Evolutionary conservation across 192 early-diverging fungal species (phyloP).

Genomic region (Backusella parvicylindrica): DNA sequence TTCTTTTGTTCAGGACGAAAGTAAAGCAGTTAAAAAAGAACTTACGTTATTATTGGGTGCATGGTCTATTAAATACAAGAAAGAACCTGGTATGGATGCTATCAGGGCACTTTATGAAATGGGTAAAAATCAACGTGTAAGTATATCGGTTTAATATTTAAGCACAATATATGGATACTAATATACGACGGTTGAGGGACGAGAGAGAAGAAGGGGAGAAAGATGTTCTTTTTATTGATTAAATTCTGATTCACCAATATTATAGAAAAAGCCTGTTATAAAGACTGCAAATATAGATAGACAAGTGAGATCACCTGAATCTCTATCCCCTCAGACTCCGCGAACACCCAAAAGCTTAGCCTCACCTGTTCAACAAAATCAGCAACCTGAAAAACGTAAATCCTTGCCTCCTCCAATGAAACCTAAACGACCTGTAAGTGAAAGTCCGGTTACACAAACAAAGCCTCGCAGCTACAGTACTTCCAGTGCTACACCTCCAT

Average conservation of each 20-base stretch:
- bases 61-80: slow-evolving; percentile 33
- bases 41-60: slow-evolving; percentile 24
- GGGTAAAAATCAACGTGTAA: slow-evolving; percentile 9
- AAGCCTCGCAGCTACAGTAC: background rate
- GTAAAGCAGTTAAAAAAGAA: slow-evolving; percentile 17
- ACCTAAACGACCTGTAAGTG: slow-evolving; percentile 5
- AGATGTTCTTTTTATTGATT: background rate
- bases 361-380: background rate
- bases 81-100: slow-evolving; percentile 21
- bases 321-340: background rate
- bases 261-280: background rate
- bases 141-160: background rate
- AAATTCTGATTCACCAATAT: background rate
- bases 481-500: background rate
- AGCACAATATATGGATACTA: background rate
- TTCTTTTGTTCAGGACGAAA: slow-evolving; percentile 15
- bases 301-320: background rate
- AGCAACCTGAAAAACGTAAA: background rate
- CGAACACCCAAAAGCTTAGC: background rate
- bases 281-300: background rate
- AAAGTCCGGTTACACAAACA: background rate
- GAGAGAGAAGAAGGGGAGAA: background rate
- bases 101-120: slow-evolving; percentile 22
- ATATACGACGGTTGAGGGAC: background rate
- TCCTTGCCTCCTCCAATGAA: slow-evolving; percentile 6